Conservation (phyloP, 345 rosid genomes). For the Geranium rotundifolium region DNA sequence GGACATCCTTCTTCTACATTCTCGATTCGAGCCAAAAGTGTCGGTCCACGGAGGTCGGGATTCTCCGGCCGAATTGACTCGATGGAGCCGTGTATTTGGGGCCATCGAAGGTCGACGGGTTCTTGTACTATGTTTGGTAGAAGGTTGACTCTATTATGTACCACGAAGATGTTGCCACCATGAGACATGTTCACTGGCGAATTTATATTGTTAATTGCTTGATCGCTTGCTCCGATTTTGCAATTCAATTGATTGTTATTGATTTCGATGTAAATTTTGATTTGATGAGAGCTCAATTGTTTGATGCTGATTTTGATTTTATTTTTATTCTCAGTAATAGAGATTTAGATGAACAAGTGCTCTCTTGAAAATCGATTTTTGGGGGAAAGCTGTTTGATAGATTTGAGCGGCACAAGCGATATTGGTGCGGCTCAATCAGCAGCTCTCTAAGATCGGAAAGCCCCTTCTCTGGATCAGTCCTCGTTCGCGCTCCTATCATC, state of each 20-base stretch:
- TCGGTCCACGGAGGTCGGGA: conserved; percentile 27
- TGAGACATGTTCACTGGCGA: conserved; percentile 55
- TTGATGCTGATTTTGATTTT: too few relatives aligned
- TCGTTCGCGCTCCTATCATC: too few relatives aligned
- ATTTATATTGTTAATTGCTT: conserved; percentile 32
- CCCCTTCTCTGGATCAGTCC: too few relatives aligned
- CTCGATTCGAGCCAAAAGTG: conserved; percentile 31
- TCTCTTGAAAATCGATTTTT: too few relatives aligned
- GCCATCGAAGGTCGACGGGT: conserved; percentile 30
- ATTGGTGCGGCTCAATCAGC: too few relatives aligned
- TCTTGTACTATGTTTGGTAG: conserved; percentile 49
- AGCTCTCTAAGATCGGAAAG: too few relatives aligned
- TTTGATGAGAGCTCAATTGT: not conserved
- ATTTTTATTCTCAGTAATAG: too few relatives aligned
- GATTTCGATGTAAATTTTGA: too few relatives aligned
- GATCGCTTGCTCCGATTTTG: too few relatives aligned
- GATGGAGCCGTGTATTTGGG: conserved; percentile 55
- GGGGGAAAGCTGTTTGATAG: too few relatives aligned
- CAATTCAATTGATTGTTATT: not conserved
- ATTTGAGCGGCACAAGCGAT: too few relatives aligned
- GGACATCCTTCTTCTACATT: conserved; percentile 39
- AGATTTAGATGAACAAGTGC: too few relatives aligned
- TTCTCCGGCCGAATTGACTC: conserved; percentile 52
- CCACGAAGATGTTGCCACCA: conserved; percentile 45
- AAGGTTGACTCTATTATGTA: conserved; percentile 57